These are phyloP conservation scores for Microcyclospora tardicrescens DNA, from an alignment of 2,329 filamentous ascomycete genomes.

Conservation along the genomic window DNA sequence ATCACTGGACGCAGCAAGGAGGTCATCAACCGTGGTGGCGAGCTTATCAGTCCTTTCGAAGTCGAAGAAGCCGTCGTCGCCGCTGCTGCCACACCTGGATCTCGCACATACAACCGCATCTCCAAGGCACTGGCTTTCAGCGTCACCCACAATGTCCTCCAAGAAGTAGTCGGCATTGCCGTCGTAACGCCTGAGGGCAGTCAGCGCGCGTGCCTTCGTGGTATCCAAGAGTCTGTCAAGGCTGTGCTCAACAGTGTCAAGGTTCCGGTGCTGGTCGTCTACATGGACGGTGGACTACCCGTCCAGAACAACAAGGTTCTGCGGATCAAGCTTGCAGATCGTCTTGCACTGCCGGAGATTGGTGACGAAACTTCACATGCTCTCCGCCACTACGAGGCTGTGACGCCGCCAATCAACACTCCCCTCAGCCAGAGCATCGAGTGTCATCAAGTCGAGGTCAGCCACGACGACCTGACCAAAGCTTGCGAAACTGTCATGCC, in stretches of 20 bases:
- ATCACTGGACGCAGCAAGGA: constrained; percentile 45
- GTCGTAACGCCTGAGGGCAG: constrained; percentile 35
- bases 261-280: constrained; percentile 39
- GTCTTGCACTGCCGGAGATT: constrained; percentile 33
- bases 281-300: constrained; percentile 44
- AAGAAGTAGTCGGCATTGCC: constrained; percentile 43
- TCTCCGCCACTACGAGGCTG: constrained; percentile 38
- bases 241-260: constrained; percentile 40
- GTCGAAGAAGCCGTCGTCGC: constrained; percentile 44
- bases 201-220: constrained; percentile 36
- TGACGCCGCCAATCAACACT: constrained; percentile 37
- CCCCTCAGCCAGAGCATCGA: constrained; percentile 31
- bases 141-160: constrained; percentile 38
- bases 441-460: constrained; percentile 6
- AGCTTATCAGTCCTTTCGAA: constrained; percentile 47
- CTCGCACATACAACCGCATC: constrained; percentile 35
- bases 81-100: constrained; percentile 30
- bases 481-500: constrained; percentile 10
- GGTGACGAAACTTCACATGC: constrained; percentile 34
- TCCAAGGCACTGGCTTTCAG: constrained; percentile 42
- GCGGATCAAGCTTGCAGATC: constrained; percentile 39
- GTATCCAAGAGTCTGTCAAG: constrained; percentile 36
- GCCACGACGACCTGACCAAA: constrained; percentile 6
- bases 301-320: constrained; percentile 48
- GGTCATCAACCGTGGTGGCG: constrained; percentile 45